Conservation (phyloP, 805 yeast genomes). For the Pichia insulana region DNA sequence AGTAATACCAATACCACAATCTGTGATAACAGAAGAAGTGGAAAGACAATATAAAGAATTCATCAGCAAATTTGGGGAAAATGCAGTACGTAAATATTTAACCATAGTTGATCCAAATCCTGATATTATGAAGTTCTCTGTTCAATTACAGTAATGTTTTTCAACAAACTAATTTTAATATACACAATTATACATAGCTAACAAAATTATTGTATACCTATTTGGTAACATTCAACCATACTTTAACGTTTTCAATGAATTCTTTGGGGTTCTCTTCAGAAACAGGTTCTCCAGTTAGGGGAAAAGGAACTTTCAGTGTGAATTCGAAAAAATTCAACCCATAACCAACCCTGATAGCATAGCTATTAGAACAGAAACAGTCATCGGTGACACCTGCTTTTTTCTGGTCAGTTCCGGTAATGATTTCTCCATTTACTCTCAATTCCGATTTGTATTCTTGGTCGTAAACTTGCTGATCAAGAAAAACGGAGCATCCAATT, state of each 20-base stretch:
- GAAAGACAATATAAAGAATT: conserved; percentile 2
- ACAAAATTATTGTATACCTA: conserved; percentile 3
- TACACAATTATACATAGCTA: background rate
- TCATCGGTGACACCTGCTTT: background rate
- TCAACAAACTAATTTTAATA: background rate
- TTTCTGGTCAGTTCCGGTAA: no score
- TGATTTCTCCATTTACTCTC: conserved; percentile 32
- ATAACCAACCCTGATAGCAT: conserved; percentile 26
- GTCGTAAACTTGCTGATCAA: conserved; percentile 33
- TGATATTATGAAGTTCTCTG: background rate
- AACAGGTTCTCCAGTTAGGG: conserved; percentile 4
- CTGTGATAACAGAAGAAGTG: conserved; percentile 3
- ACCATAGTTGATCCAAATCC: background rate
- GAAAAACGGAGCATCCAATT: conserved; percentile 34
- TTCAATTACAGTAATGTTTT: background rate
- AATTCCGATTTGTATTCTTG: conserved; percentile 32
- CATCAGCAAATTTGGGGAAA: conserved; percentile 1
- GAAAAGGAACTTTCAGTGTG: conserved; percentile 23
- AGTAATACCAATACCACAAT: conserved; percentile 5
- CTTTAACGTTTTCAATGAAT: conserved; percentile 26
- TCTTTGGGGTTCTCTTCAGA: conserved; percentile 2
- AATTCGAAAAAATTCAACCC: conserved; percentile 40
- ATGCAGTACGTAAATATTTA: background rate
- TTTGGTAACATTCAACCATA: conserved; percentile 35
- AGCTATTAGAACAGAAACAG: conserved; percentile 27